These are phyloP conservation scores for Fusarium nematophilum DNA, from an alignment of 2,329 filamentous ascomycete species.

Conservation along the genomic window DNA sequence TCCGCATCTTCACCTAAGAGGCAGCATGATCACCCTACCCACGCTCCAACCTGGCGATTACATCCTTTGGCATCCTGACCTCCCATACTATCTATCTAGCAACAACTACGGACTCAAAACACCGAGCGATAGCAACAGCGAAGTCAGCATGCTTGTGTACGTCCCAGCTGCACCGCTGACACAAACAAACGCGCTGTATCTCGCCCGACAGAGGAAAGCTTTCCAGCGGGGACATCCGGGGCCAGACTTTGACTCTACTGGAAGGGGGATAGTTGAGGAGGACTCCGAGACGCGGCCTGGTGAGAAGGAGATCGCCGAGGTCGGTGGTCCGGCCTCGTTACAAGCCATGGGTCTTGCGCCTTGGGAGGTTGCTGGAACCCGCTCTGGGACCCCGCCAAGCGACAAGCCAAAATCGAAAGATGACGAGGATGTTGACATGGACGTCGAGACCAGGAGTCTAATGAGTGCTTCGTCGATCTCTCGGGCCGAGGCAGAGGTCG, in stretches of 20 bases:
- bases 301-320: constrained; percentile 62
- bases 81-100: constrained; percentile 65
- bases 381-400: constrained; percentile 44
- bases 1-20: constrained; percentile 64
- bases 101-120: constrained; percentile 48
- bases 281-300: constrained; percentile 61
- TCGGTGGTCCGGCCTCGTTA: constrained; percentile 62
- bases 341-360: constrained; percentile 69
- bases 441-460: constrained; percentile 40
- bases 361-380: constrained; percentile 55
- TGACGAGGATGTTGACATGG: constrained; percentile 45
- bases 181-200: constrained; percentile 67
- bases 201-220: constrained; percentile 67
- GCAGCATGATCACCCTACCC: constrained; percentile 66
- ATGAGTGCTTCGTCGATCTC: constrained; percentile 44
- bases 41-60: constrained; percentile 67
- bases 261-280: constrained; percentile 60
- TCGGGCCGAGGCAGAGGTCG: constrained; percentile 62
- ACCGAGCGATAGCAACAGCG: constrained; percentile 40
- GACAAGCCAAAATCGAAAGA: constrained; percentile 36
- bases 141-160: constrained; percentile 65
- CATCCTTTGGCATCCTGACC: constrained; percentile 69
- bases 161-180: constrained; percentile 66
- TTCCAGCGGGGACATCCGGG: constrained; percentile 65
- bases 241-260: constrained; percentile 67